Evolutionary conservation across 805 yeast species (phyloP).

Genomic region (Kodamaea kakaduensis): DNA sequence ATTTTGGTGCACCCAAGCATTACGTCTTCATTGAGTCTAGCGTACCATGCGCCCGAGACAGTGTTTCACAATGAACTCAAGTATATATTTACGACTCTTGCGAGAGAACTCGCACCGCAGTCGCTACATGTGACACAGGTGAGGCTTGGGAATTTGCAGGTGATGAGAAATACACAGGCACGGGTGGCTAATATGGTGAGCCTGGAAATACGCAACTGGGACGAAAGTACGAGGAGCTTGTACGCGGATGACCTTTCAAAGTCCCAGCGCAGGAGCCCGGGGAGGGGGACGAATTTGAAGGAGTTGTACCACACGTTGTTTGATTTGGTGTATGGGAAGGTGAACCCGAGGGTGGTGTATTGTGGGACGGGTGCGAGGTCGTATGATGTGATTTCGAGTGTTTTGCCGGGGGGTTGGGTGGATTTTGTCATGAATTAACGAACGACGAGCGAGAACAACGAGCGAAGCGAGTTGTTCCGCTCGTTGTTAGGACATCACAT

Average conservation of each 20-base stretch:
- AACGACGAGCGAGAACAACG: too few relatives aligned
- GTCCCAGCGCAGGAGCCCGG: constrained; percentile 26
- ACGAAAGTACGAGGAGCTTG: constrained; percentile 28
- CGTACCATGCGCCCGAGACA: constrained; percentile 63
- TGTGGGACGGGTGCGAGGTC: constrained; percentile 42
- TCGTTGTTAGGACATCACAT: too few relatives aligned
- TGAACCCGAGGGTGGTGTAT: constrained; percentile 31
- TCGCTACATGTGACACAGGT: constrained; percentile 36
- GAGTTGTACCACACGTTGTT: constrained; percentile 38
- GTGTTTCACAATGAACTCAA: constrained; percentile 46
- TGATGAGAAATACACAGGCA: constrained; percentile 20
- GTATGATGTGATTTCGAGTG: constrained; percentile 31
- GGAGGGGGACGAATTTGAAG: constrained; percentile 29
- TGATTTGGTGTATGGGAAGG: constrained; percentile 31
- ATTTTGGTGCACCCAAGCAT: constrained; percentile 54
- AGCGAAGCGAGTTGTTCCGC: too few relatives aligned
- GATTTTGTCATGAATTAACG: constrained; percentile 19
- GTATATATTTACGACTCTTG: constrained; percentile 30
- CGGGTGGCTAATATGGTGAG: constrained; percentile 26
- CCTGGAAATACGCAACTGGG: constrained; percentile 40
- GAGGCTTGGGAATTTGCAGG: constrained; percentile 37
- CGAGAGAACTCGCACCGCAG: constrained; percentile 35
- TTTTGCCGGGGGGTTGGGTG: constrained; percentile 30
- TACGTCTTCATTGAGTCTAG: constrained; percentile 49
- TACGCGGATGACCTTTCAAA: constrained; percentile 31